Percentiles rank a stretch among this genome's conserved stretches.
These are phyloP conservation scores for Nelumbo lutea DNA, from an alignment of 164 flowering plant genomes.

Conservation along the genomic window DNA sequence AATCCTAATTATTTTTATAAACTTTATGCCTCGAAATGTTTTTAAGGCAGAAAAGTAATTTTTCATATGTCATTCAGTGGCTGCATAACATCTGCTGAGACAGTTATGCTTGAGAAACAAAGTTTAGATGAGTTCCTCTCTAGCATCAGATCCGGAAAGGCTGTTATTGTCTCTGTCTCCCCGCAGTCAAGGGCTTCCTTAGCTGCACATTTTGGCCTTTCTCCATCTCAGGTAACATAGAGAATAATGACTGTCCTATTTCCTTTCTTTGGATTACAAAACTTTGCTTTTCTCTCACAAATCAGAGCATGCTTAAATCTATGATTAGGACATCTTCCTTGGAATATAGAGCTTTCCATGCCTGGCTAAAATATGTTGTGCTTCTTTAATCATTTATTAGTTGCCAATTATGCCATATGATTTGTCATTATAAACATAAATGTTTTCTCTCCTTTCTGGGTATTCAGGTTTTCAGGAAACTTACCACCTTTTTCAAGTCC, in stretches of 20 bases:
- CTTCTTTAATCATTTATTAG: neutral
- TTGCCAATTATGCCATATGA: neutral
- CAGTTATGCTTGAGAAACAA: constrained; percentile 96
- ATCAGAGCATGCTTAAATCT: neutral
- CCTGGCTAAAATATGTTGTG: neutral
- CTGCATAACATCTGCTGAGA: constrained; percentile 93
- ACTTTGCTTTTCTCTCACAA: neutral
- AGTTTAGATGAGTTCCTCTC: constrained; percentile 86
- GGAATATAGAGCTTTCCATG: neutral
- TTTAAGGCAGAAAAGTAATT: neutral
- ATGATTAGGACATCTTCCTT: neutral
- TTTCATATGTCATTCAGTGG: constrained; percentile 50
- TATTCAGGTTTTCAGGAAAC: constrained; percentile 70
- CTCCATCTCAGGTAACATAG: constrained; percentile 64
- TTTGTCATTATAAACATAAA: neutral
- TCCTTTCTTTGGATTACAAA: neutral
- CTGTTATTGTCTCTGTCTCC: constrained; percentile 79
- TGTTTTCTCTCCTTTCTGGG: neutral
- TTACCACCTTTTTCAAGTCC: constrained; percentile 80
- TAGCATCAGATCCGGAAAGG: constrained; percentile 52
- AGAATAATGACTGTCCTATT: neutral
- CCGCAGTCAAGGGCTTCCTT: constrained; percentile 95
- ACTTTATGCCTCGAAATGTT: neutral
- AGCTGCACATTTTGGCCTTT: constrained; percentile 76
- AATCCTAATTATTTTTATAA: neutral